These are phyloP conservation scores for Cystobasidium sp. DNA, from an alignment of 1,284 basidiomycete species.

Conservation along the genomic window DNA sequence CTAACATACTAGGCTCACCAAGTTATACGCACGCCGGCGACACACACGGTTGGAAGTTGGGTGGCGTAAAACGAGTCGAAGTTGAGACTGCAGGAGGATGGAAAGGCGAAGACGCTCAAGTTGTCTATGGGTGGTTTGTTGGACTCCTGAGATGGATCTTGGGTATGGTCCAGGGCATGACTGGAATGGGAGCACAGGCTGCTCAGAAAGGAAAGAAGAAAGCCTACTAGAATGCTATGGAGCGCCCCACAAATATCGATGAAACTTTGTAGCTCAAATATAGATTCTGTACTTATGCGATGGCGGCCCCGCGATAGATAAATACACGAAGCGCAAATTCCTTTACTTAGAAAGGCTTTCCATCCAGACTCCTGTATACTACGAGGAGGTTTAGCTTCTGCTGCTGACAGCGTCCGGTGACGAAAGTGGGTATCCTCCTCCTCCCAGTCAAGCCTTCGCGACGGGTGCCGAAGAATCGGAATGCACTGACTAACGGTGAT, in stretches of 20 bases:
- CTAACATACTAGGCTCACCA: conserved; percentile 38
- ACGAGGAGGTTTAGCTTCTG: no score
- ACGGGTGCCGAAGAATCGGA: no score
- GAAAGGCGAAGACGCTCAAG: conserved; percentile 32
- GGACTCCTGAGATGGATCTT: conserved; percentile 30
- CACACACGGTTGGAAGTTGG: conserved; percentile 36
- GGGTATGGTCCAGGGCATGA: conserved; percentile 19
- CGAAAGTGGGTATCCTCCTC: no score
- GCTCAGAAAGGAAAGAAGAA: conserved; percentile 41
- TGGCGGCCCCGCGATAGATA: no score
- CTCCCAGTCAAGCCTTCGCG: no score
- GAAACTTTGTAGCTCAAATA: not conserved
- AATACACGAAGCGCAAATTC: no score
- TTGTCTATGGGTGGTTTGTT: conserved; percentile 25
- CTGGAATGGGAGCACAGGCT: conserved; percentile 33
- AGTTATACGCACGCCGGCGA: not conserved
- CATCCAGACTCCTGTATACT: no score
- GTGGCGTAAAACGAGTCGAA: conserved; percentile 35
- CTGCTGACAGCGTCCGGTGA: no score
- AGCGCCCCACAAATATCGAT: not conserved
- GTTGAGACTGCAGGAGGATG: conserved; percentile 40
- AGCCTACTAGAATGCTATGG: conserved; percentile 4
- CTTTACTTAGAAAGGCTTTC: no score
- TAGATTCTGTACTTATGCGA: not conserved
- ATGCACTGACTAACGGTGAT: no score